phyloP scores from a whole-genome alignment of 768 basidiomycete species.

The Mycena amicta region DNA sequence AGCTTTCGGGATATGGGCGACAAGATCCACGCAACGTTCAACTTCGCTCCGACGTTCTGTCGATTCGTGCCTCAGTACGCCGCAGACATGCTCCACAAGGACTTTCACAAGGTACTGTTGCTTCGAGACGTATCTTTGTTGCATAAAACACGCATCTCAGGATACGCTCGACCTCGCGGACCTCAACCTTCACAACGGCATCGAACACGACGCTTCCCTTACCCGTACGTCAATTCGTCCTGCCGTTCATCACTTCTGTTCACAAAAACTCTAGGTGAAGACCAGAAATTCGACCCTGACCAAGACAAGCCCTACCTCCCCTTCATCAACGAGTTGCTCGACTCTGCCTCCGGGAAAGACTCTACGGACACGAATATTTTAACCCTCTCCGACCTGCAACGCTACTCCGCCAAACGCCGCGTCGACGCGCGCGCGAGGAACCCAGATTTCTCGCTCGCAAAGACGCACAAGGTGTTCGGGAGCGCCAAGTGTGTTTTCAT shows the following conservation, averaged over 20 bases:
- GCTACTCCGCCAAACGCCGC: slow-evolving; percentile 60
- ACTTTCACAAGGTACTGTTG: slow-evolving; percentile 42
- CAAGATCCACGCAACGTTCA: slow-evolving; percentile 59
- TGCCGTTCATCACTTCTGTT: background rate
- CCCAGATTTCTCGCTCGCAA: slow-evolving; percentile 53
- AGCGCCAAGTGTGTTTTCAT: slow-evolving; percentile 64
- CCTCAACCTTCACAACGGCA: slow-evolving; percentile 73
- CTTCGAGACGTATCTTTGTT: too few relatives aligned
- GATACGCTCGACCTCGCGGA: slow-evolving; percentile 70
- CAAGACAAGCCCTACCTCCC: slow-evolving; percentile 55
- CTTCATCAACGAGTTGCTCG: slow-evolving; percentile 59
- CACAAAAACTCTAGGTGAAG: slow-evolving; percentile 46
- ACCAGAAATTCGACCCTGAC: slow-evolving; percentile 45
- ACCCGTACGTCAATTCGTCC: slow-evolving; percentile 55
- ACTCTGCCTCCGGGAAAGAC: slow-evolving; percentile 60
- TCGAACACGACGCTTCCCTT: slow-evolving; percentile 71
- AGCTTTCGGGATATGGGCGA: slow-evolving; percentile 53
- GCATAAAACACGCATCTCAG: slow-evolving; percentile 21
- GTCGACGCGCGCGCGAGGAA: slow-evolving; percentile 56
- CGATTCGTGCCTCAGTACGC: slow-evolving; percentile 64
- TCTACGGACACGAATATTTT: slow-evolving; percentile 47
- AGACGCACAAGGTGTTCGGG: slow-evolving; percentile 62
- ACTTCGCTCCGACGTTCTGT: slow-evolving; percentile 70
- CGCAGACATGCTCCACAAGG: slow-evolving; percentile 58
- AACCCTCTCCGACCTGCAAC: slow-evolving; percentile 61